These are phyloP conservation scores for Phytopythium vexans DNA, from an alignment of 352 stramenopile genomes.

Conservation along the genomic window DNA sequence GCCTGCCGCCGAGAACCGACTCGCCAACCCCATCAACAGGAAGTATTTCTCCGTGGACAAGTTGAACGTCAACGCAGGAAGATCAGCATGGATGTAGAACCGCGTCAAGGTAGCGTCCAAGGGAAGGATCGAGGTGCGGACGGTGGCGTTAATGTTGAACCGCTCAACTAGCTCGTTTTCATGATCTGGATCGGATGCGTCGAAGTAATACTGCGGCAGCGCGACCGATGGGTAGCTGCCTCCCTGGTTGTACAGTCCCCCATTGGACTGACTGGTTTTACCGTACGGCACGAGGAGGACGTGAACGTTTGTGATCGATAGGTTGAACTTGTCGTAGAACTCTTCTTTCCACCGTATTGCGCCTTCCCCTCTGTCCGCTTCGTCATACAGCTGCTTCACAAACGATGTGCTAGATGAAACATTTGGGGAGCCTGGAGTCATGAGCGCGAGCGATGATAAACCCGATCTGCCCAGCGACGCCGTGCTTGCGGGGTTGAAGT, in stretches of 20 bases:
- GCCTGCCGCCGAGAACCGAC: conserved; percentile 51
- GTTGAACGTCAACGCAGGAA: conserved; percentile 82
- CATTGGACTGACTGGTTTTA: conserved; percentile 27
- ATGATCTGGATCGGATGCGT: conserved; percentile 45
- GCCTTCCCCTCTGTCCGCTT: conserved; percentile 78
- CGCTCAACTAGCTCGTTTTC: conserved; percentile 80
- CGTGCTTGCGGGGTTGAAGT: conserved; percentile 23
- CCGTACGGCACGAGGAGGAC: conserved; percentile 78
- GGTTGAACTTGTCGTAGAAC: conserved; percentile 89
- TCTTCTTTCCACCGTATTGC: conserved; percentile 89
- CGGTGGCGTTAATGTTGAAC: conserved; percentile 85
- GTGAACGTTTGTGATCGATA: conserved; percentile 81
- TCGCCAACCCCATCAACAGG: conserved; percentile 54
- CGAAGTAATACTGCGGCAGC: conserved; percentile 34
- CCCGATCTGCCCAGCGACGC: conserved; percentile 23
- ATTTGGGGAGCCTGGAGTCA: conserved; percentile 41
- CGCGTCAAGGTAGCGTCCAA: conserved; percentile 80
- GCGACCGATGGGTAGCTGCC: conserved; percentile 29
- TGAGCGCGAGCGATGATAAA: conserved; percentile 35
- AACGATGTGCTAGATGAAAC: conserved; percentile 66
- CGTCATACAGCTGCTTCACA: conserved; percentile 83
- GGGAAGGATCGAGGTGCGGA: conserved; percentile 82
- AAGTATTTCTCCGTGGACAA: conserved; percentile 84
- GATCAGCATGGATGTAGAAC: conserved; percentile 80
- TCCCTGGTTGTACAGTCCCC: conserved; percentile 8